phyloP scores from a whole-genome alignment of 2,329 filamentous ascomycete genomes.

The Zasmidium angulare region DNA sequence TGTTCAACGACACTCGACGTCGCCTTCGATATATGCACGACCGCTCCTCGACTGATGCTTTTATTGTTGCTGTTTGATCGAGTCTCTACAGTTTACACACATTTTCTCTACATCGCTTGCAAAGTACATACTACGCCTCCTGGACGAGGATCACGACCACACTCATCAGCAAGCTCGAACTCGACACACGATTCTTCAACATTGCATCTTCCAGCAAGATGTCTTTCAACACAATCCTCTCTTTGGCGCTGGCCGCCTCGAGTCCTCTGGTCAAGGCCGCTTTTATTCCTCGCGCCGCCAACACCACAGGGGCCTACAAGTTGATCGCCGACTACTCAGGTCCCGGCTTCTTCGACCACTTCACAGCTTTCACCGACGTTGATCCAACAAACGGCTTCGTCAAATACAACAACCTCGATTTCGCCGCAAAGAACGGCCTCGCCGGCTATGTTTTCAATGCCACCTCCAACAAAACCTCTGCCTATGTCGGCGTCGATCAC shows the following conservation, averaged over 20 bases:
- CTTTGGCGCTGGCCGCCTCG: constrained; percentile 18
- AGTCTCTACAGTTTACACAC: too few relatives aligned
- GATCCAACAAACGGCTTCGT: constrained; percentile 47
- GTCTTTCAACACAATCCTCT: constrained; percentile 1
- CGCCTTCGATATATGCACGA: not conserved
- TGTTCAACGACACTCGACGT: too few relatives aligned
- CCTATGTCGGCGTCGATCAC: constrained; percentile 50
- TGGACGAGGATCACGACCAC: not conserved
- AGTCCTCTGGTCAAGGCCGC: constrained; percentile 6
- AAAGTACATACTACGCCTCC: too few relatives aligned
- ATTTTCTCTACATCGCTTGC: too few relatives aligned
- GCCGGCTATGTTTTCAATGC: constrained; percentile 43
- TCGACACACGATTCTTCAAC: not conserved
- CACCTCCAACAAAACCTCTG: constrained; percentile 31
- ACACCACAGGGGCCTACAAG: constrained; percentile 21
- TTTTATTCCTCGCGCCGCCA: not conserved
- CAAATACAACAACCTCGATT: constrained; percentile 18
- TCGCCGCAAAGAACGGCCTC: constrained; percentile 39
- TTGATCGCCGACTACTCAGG: constrained; percentile 32
- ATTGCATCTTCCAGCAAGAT: constrained; percentile 5
- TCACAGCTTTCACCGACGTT: constrained; percentile 43
- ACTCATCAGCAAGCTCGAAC: not conserved
- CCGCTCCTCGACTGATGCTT: not conserved
- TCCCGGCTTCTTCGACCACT: constrained; percentile 45
- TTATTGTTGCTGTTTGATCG: not conserved